phyloP scores from a whole-genome alignment of 225 moss, liverwort and hornwort species.

The Climacium dendroides region DNA sequence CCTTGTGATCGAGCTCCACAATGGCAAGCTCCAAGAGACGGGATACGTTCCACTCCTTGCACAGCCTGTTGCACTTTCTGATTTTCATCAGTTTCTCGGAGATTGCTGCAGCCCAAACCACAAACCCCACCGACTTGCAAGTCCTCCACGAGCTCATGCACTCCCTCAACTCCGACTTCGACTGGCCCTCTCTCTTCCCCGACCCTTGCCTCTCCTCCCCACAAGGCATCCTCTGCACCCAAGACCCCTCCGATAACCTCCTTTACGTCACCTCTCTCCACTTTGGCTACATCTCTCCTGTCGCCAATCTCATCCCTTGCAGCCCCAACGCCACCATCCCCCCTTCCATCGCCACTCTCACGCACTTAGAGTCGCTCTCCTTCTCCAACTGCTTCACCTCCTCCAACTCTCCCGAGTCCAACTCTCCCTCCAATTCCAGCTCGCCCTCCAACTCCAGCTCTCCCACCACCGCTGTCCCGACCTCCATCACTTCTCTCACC shows the following conservation, averaged over 20 bases:
- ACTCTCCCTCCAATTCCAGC: not conserved
- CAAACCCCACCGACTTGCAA: slow-evolving; percentile 15
- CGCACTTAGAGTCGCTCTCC: slow-evolving; percentile 10
- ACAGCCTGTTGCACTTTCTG: not conserved
- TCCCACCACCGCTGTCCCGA: not conserved
- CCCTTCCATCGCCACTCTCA: not conserved
- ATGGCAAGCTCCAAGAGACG: not conserved
- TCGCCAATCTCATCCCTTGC: slow-evolving; percentile 41
- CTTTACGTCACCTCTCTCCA: slow-evolving; percentile 25
- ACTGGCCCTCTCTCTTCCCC: slow-evolving; percentile 18
- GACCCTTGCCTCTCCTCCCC: slow-evolving; percentile 36
- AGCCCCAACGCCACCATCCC: slow-evolving; percentile 35
- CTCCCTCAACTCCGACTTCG: slow-evolving; percentile 28
- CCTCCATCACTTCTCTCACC: not conserved
- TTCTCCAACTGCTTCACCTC: slow-evolving; percentile 34
- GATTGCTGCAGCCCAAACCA: not conserved
- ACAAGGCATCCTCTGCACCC: slow-evolving; percentile 19
- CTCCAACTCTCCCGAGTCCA: not conserved
- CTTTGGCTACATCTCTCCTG: slow-evolving; percentile 33
- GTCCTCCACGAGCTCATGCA: slow-evolving; percentile 34
- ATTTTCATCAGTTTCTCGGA: not conserved
- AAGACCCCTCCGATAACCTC: not conserved
- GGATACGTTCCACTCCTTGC: not conserved
- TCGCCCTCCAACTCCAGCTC: not conserved
- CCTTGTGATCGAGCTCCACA: not conserved